Base-by-base conservation (phyloP, 805 yeast genomes). In the Brettanomyces bruxellensis region DNA sequence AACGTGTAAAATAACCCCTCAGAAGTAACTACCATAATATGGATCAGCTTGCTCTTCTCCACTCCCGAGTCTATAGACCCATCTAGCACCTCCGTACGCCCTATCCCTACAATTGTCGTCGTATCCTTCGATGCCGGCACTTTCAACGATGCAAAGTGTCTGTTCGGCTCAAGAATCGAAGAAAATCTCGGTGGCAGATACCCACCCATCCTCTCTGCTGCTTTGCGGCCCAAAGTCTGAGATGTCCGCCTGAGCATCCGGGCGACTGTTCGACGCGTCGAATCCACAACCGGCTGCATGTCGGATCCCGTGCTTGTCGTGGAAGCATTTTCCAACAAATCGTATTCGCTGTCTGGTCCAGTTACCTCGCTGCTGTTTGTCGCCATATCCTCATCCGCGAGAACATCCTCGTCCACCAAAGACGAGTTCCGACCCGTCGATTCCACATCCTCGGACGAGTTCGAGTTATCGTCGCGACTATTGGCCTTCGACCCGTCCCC, bases 191-290 rank as follows among this genome's bases (percentile, higher is more conserved):
- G 80, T 2, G 97, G 96, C 28, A 90, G 71, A 50, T 83, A 84
- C n/a, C 86, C 86, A 0, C 95, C 96, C 76, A 89, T 81, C 45
- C 81, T 83, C 55, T 83, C 95, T 0, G 95, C 96, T 1, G 93
- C 93, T 51, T 78, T 79, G 43, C 90, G 68, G 0, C 91, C 90
- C 47, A 85, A 67, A 4, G 76, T 78, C 55, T 86, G 95, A 0
- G 93, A 85, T 2, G 91, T 83, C 49, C 87, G 70, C 54, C 95
- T 68, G 25, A 86, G 78, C 68, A 86, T 72, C 47, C 95, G 65
- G 0, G 87, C 93, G 11, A 86, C 85, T 0, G 88, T 78, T 45
- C 81, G 69, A 53, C 95, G 68, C 1, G 84, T 75, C 41, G 75
- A 78, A 56, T 86, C 95, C 11, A 84, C 79, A 32, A 83, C 62